phyloP scores from a whole-genome alignment of 2,329 filamentous ascomycete genomes.

The Cercospora sp. region DNA sequence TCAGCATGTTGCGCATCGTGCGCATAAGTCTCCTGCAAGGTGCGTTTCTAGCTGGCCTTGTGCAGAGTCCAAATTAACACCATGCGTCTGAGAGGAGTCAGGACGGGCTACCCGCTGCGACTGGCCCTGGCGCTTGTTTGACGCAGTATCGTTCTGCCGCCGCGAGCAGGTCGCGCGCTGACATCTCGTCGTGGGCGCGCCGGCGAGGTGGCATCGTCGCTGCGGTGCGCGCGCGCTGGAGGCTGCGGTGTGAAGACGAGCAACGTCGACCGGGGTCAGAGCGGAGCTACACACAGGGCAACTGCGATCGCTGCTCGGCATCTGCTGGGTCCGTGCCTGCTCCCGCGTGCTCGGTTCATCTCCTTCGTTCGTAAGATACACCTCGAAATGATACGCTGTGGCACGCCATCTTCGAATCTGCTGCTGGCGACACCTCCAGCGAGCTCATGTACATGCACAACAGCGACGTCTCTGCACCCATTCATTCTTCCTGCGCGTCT shows the following conservation, averaged over 20 bases:
- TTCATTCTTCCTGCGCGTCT: neutral
- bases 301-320: neutral
- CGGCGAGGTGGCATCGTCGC: neutral
- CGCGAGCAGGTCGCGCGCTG: neutral
- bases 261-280: neutral
- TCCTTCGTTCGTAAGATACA: neutral
- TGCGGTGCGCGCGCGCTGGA: neutral
- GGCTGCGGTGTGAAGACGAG: neutral
- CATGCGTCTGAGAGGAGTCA: conserved; percentile 11
- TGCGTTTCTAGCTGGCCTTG: conserved; percentile 19
- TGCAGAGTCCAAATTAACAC: conserved; percentile 20
- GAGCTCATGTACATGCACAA: neutral
- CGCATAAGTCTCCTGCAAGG: conserved; percentile 24
- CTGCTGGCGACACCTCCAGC: neutral
- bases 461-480: neutral
- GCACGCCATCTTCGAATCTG: neutral
- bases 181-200: neutral
- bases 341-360: neutral
- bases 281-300: neutral
- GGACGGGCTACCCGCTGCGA: conserved; percentile 7
- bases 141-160: neutral
- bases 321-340: neutral
- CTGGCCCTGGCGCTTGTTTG: conserved; percentile 9
- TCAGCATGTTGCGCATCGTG: conserved; percentile 19
- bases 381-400: neutral